Evolutionary conservation across 1,284 basidiomycete genomes (phyloP).

Genomic region (Moesziomyces parantarcticus): DNA sequence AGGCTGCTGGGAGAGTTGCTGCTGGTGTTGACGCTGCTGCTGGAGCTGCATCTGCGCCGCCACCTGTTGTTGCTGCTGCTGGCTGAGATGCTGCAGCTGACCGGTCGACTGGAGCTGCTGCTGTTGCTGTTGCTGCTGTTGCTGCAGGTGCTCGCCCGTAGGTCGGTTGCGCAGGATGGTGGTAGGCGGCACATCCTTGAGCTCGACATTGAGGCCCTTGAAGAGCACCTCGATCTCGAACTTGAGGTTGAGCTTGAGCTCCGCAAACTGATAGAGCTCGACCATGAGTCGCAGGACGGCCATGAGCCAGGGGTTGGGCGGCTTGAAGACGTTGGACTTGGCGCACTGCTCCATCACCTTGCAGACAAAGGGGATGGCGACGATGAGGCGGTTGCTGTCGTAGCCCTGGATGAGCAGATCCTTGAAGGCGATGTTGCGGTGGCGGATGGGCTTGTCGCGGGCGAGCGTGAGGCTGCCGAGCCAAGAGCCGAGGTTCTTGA

Average conservation of each 20-base stretch:
- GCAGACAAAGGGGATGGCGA: conserved; percentile 98
- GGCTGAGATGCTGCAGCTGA: conserved; percentile 49
- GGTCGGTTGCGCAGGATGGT: conserved; percentile 77
- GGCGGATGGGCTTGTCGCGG: conserved; percentile 88
- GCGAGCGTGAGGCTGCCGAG: conserved; percentile 92
- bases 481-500: conserved; percentile 97
- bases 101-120: conserved; percentile 32
- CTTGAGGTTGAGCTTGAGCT: conserved; percentile 95
- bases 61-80: conserved; percentile 48
- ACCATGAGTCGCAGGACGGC: conserved; percentile 89
- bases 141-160: conserved; percentile 37
- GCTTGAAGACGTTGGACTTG: conserved; percentile 89
- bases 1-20: conserved; percentile 45
- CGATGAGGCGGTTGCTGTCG: conserved; percentile 88
- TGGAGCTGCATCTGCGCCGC: conserved; percentile 36
- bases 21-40: conserved; percentile 51
- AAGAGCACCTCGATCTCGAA: conserved; percentile 99
- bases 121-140: conserved; percentile 45
- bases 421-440: conserved; percentile 95
- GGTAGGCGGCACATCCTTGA: conserved; percentile 86
- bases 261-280: conserved; percentile 95
- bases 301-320: conserved; percentile 98
- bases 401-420: conserved; percentile 95
- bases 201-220: conserved; percentile 87
- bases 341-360: conserved; percentile 92